Percentiles rank a stretch among this genome's conserved stretches.
Conservation (phyloP, 2,329 filamentous ascomycete genomes). For the Tricladium varicosporioides region DNA sequence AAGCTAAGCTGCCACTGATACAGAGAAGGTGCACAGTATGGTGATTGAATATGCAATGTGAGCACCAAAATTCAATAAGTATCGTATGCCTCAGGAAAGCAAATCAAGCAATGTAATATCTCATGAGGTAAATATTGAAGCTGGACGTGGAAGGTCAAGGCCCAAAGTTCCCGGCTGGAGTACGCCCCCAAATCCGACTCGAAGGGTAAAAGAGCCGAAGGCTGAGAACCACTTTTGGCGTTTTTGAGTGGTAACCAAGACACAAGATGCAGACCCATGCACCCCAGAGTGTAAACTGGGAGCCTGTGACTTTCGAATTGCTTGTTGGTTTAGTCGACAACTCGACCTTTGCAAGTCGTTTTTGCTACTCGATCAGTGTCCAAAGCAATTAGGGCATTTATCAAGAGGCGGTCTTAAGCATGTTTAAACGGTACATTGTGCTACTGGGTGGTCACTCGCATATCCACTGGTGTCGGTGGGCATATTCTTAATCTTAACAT, state of each 20-base stretch:
- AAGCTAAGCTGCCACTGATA: background rate
- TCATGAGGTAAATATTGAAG: background rate
- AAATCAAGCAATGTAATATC: conserved; percentile 6
- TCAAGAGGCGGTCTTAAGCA: too few species aligned
- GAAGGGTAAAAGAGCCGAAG: background rate
- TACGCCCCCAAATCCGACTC: background rate
- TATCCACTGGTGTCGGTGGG: background rate
- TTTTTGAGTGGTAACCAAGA: background rate
- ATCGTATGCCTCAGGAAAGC: conserved; percentile 10
- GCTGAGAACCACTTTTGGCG: background rate
- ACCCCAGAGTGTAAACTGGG: background rate
- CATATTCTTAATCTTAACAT: too few species aligned
- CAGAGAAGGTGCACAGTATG: too few species aligned
- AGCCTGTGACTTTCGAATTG: background rate
- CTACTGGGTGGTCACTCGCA: background rate
- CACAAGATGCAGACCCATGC: background rate
- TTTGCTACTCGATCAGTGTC: too few species aligned
- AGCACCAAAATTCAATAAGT: background rate
- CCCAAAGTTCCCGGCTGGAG: conserved; percentile 1
- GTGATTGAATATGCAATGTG: background rate
- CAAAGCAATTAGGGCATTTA: too few species aligned
- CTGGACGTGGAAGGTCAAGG: conserved; percentile 3
- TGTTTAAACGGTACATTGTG: too few species aligned
- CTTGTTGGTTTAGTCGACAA: too few species aligned
- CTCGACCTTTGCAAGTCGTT: too few species aligned